Evolutionary conservation across 106 monocot genomes (phyloP).

Genomic region (Acorus calamus): DNA sequence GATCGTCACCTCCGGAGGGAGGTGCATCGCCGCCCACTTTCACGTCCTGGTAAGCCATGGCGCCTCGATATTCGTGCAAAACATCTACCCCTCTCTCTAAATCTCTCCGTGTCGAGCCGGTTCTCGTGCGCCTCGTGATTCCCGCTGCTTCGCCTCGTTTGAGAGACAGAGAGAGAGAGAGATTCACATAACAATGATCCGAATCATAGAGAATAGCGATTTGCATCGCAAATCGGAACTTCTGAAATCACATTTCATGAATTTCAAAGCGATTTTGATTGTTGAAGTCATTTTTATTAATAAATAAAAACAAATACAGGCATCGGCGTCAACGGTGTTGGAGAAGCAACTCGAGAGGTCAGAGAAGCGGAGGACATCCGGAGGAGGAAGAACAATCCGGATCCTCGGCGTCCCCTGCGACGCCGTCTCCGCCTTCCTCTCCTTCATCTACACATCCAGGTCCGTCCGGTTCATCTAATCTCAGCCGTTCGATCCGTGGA

Average conservation of each 20-base stretch:
- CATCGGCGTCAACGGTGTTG: conserved; percentile 66
- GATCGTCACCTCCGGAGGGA: conserved; percentile 46
- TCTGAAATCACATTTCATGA: too few species aligned
- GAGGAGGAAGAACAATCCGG: conserved; percentile 9
- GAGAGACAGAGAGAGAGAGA: too few species aligned
- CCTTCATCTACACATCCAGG: conserved; percentile 48
- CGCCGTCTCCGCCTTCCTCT: conserved; percentile 57
- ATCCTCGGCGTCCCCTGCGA: conserved; percentile 68
- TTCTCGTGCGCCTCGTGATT: not conserved
- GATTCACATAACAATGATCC: too few species aligned
- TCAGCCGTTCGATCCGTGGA: not conserved
- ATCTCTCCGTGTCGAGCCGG: not conserved
- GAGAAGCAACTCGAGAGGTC: conserved; percentile 27
- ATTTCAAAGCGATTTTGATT: not conserved
- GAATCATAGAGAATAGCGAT: too few species aligned
- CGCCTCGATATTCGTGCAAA: too few species aligned
- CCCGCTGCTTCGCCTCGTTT: too few species aligned
- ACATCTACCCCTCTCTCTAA: not conserved
- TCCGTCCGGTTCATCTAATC: not conserved
- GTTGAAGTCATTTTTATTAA: not conserved
- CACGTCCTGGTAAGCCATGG: conserved; percentile 28
- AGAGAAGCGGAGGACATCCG: conserved; percentile 2
- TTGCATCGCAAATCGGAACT: too few species aligned
- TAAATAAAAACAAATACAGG: conserved; percentile 10
- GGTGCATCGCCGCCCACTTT: conserved; percentile 43